phyloP scores from a whole-genome alignment of 2,329 filamentous ascomycete genomes.

The Aspergillus luchuensis region DNA sequence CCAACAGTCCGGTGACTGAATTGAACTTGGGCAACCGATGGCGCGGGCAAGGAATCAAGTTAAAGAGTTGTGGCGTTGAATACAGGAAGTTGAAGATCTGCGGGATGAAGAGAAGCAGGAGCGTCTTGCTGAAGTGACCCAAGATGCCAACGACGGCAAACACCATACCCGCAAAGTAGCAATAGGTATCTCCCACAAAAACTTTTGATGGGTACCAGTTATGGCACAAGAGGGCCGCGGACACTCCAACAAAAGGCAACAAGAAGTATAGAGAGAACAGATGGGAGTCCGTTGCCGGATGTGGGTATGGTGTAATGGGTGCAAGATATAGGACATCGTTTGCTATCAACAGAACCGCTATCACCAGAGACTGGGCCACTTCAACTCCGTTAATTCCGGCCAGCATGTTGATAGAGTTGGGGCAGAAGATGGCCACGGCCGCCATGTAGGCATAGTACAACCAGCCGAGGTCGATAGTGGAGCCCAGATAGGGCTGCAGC shows the following conservation, averaged over 20 bases:
- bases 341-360: constrained; percentile 77
- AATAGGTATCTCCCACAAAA: constrained; percentile 98
- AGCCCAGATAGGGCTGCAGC: constrained; percentile 79
- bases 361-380: constrained; percentile 88
- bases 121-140: constrained; percentile 96
- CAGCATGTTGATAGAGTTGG: constrained; percentile 99
- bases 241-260: constrained; percentile 91
- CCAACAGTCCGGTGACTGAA: constrained; percentile 76
- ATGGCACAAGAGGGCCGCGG: constrained; percentile 79
- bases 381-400: constrained; percentile 99
- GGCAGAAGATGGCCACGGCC: constrained; percentile 92
- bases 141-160: constrained; percentile 96
- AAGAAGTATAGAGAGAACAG: constrained; percentile 94
- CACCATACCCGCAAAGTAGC: constrained; percentile 99
- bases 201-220: constrained; percentile 96
- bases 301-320: constrained; percentile 74
- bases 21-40: constrained; percentile 92
- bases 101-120: constrained; percentile 85
- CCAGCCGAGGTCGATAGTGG: constrained; percentile 77
- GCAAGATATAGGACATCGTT: constrained; percentile 87
- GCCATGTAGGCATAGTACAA: constrained; percentile 98
- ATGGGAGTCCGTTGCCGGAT: constrained; percentile 93
- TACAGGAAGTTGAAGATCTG: constrained; percentile 98
- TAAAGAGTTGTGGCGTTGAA: constrained; percentile 87
- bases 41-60: constrained; percentile 85